Evolutionary conservation across 306 rosid species (phyloP), one percentile per base, ranked within the genome.

Genomic region (Quercus agrifolia): DNA sequence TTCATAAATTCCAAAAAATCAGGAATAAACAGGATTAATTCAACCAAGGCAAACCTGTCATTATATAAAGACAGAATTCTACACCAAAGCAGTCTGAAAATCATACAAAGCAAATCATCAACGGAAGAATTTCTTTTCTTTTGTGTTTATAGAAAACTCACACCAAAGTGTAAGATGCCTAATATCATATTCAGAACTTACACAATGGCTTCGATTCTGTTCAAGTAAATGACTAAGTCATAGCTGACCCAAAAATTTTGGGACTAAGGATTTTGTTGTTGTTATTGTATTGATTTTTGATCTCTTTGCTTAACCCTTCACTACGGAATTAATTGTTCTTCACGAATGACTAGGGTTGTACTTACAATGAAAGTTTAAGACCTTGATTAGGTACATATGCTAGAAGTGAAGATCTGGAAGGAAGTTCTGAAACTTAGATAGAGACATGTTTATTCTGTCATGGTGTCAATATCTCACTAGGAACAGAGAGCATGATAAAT

Each of bases 1-100:
- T 93, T 83, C 89, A 79, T 15, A 70, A 76, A 73, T 81, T 31
- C 46, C 74, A 86, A 66, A 66, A 33, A 76, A 80, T 86, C 83
- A 87, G 93, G 74, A 80, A 82, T 28, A 20, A 56, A 70, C 82
- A 76, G 4, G 21, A n/a, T 76, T 31, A 18, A 41, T 67, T 64
- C 18, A 67, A 67, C 5, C 15, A 19, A 35, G 38, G 17, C 11
- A 5, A 67, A 67, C 51, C 54, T 2, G 54, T 49, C 54, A 49
- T 49, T 31, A 64, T 15, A 8, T 0, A 64, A 63, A 15, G 30
- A 30, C 33, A 66, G 46, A 66, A 7, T 30, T 33, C 20, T 66
- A 2, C 8, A 30, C 35, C 41, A 14, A 6, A 31, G 6, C 52
- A 11, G 25, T 33, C n/a, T 11, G 23, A 38, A 58, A 57, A 33